Percentiles rank a stretch among this genome's conserved stretches.
These are phyloP conservation scores for Hansenula anomala DNA, from an alignment of 1,139 yeast species.

Conservation along the genomic window DNA sequence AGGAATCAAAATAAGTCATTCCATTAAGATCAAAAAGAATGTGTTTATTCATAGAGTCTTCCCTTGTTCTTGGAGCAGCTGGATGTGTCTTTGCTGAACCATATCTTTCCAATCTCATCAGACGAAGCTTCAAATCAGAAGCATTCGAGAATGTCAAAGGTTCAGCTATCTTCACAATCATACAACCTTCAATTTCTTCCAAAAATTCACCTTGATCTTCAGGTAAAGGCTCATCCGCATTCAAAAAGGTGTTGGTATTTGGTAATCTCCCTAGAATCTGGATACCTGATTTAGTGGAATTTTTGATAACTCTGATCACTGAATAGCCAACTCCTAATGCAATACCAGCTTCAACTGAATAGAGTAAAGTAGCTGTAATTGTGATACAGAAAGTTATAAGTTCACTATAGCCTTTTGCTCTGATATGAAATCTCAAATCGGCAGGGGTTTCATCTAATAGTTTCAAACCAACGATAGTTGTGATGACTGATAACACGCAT, in stretches of 20 bases:
- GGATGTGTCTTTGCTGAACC: conserved; percentile 88
- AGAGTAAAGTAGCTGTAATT: conserved; percentile 64
- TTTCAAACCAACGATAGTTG: conserved; percentile 73
- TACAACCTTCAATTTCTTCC: conserved; percentile 80
- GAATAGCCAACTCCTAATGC: conserved; percentile 81
- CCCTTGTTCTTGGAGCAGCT: conserved; percentile 56
- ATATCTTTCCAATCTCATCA: conserved; percentile 74
- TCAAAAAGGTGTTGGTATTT: conserved; percentile 68
- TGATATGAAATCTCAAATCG: conserved; percentile 71
- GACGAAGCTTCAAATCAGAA: conserved; percentile 71
- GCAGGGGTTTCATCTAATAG: conserved; percentile 84
- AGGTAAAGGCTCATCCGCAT: conserved; percentile 56
- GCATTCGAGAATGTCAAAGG: conserved; percentile 91
- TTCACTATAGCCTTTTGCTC: conserved; percentile 73
- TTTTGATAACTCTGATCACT: conserved; percentile 72
- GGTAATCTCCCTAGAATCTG: conserved; percentile 85
- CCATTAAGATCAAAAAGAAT: conserved; percentile 83
- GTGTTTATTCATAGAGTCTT: conserved; percentile 52
- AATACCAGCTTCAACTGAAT: conserved; percentile 88
- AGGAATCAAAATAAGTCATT: conserved; percentile 82
- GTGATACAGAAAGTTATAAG: conserved; percentile 70
- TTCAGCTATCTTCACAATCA: conserved; percentile 85
- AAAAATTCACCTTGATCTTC: conserved; percentile 25
- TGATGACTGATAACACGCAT: conserved; percentile 77
- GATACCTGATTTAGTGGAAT: conserved; percentile 83